A percentile compares a stretch with the other conserved stretches of the same genome.
phyloP scores from a whole-genome alignment of 108 stramenopile genomes.

The Nitzschia sp. region DNA sequence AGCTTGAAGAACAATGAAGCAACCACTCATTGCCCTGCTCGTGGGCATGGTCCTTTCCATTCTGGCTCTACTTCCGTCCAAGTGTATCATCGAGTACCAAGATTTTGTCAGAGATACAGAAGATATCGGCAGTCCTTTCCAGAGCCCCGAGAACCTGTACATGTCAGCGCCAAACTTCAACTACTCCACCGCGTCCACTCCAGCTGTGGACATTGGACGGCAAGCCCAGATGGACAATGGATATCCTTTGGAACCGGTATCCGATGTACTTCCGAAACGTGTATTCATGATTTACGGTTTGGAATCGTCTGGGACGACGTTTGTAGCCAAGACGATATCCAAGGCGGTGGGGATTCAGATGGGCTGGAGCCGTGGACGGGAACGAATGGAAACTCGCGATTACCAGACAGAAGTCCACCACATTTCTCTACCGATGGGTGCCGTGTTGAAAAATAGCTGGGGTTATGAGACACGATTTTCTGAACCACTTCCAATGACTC shows the following conservation, averaged over 20 bases:
- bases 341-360: not conserved
- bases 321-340: constrained; percentile 11
- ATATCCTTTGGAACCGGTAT: constrained; percentile 3
- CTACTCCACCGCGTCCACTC: too few relatives aligned
- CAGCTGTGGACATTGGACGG: not conserved
- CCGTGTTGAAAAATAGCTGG: not conserved
- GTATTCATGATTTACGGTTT: constrained; percentile 7
- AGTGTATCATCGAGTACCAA: not conserved
- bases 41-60: not conserved
- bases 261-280: not conserved
- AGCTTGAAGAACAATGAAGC: too few relatives aligned
- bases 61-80: not conserved
- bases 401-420: constrained; percentile 14
- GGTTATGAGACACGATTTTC: not conserved
- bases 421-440: constrained; percentile 17
- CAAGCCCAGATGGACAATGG: not conserved
- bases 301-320: constrained; percentile 24
- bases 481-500: not conserved
- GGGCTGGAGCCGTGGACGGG: not conserved
- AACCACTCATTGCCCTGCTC: too few relatives aligned
- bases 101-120: not conserved
- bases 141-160: not conserved
- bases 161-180: not conserved
- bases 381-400: not conserved
- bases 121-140: not conserved